Conservation (phyloP, 2,329 filamentous ascomycete species). For the Didymellaceae sp. region DNA sequence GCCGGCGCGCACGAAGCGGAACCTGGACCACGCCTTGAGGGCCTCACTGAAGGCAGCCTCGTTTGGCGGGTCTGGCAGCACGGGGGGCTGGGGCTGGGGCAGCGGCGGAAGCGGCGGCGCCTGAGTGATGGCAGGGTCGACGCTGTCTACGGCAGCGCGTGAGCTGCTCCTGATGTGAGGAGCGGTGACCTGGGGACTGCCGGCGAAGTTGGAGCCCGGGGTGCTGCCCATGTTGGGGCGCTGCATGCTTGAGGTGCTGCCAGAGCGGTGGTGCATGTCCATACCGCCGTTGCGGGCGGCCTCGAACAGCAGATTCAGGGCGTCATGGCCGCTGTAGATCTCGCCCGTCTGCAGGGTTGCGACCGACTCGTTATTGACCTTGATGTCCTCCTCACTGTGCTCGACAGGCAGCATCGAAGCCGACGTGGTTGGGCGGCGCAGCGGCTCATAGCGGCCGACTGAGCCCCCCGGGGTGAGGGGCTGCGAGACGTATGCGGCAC, state of each 20-base stretch:
- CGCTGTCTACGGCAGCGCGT: constrained; percentile 29
- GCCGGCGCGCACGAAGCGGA: constrained; percentile 93
- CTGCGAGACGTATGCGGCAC: constrained; percentile 45
- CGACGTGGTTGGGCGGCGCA: constrained; percentile 64
- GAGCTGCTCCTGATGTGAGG: constrained; percentile 33
- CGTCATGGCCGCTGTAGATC: constrained; percentile 91
- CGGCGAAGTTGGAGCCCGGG: constrained; percentile 43
- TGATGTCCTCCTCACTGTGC: constrained; percentile 60
- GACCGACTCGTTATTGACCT: constrained; percentile 66
- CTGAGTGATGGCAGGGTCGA: constrained; percentile 43
- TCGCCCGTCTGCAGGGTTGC: constrained; percentile 67
- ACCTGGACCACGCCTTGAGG: constrained; percentile 84
- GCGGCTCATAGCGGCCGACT: constrained; percentile 68
- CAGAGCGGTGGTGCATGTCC: constrained; percentile 54
- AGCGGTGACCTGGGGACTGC: constrained; percentile 40
- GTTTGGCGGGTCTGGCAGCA: constrained; percentile 41
- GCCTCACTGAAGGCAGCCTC: constrained; percentile 64
- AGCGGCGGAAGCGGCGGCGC: constrained; percentile 9
- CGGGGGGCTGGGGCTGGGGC: constrained; percentile 15
- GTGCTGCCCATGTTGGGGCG: constrained; percentile 44
- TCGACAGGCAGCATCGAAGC: constrained; percentile 37
- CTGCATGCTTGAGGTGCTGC: constrained; percentile 52
- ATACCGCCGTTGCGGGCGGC: constrained; percentile 67
- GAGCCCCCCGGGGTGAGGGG: constrained; percentile 72
- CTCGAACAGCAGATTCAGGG: constrained; percentile 88